A percentile compares a stretch with the other conserved stretches of the same genome.
phyloP scores from a whole-genome alignment of 352 stramenopile genomes.

The Pythium sp. region DNA sequence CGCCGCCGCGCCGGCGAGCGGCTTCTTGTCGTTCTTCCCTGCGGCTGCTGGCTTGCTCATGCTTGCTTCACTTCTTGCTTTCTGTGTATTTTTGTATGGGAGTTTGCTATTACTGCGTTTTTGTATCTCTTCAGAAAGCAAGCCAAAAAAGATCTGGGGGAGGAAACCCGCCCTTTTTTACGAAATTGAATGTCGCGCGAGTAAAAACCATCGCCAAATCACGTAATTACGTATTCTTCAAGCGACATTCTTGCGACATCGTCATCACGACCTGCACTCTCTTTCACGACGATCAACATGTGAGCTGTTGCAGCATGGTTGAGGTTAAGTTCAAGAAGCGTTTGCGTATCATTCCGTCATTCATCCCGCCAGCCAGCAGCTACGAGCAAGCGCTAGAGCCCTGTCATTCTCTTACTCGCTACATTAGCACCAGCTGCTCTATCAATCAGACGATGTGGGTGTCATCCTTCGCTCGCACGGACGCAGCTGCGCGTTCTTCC shows the following conservation, averaged over 20 bases:
- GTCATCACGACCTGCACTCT: background rate
- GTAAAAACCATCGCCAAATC: background rate
- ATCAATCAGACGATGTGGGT: constrained; percentile 37
- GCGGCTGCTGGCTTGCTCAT: constrained; percentile 36
- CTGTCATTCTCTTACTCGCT: background rate
- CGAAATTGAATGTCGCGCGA: constrained; percentile 13
- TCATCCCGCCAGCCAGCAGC: background rate
- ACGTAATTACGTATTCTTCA: constrained; percentile 16
- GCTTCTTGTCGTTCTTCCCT: constrained; percentile 17
- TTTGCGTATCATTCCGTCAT: constrained; percentile 33
- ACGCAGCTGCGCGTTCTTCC: background rate
- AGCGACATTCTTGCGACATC: constrained; percentile 17
- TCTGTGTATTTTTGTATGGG: constrained; percentile 3
- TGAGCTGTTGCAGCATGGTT: background rate
- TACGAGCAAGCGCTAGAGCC: background rate
- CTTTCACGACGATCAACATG: background rate
- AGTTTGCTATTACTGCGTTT: background rate
- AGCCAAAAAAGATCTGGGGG: constrained; percentile 15
- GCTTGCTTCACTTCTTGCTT: background rate
- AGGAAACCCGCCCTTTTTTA: constrained; percentile 12
- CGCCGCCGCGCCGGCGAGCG: background rate
- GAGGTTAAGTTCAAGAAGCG: constrained; percentile 17
- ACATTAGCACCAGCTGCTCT: constrained; percentile 1
- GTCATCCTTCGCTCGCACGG: constrained; percentile 42
- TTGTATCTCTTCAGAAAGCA: background rate